Evolutionary conservation across 2,329 filamentous ascomycete genomes (phyloP).

Genomic region (Colletotrichum camelliae): DNA sequence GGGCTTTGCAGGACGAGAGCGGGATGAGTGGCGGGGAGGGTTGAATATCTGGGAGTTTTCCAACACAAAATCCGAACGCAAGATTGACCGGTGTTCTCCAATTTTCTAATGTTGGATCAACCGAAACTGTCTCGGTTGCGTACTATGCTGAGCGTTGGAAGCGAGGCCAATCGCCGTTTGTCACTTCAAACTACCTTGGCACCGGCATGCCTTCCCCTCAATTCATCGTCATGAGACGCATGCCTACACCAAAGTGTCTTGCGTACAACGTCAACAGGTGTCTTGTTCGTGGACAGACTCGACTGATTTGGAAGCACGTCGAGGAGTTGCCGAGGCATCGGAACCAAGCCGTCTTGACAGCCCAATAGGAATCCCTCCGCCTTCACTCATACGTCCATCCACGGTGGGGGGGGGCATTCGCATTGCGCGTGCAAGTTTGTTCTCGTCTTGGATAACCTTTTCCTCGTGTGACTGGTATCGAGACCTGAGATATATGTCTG

Average conservation of each 20-base stretch:
- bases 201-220: background rate
- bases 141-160: background rate
- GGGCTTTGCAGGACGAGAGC: background rate
- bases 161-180: background rate
- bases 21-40: background rate
- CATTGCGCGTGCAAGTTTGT: background rate
- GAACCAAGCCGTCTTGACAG: background rate
- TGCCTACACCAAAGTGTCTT: background rate
- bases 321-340: background rate
- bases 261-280: background rate
- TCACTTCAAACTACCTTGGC: constrained; percentile 29
- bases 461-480: background rate
- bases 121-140: background rate
- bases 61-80: background rate
- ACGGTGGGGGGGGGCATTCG: background rate
- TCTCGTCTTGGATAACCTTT: background rate
- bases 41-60: background rate
- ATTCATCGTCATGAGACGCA: background rate
- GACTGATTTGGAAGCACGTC: background rate
- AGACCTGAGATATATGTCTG: background rate
- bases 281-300: background rate
- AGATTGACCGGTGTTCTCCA: background rate
- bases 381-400: background rate
- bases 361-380: background rate
- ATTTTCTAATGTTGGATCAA: background rate